Evolutionary conservation across 169 alveolate genomes (phyloP).

Genomic region (Plasmodium berghei): DNA sequence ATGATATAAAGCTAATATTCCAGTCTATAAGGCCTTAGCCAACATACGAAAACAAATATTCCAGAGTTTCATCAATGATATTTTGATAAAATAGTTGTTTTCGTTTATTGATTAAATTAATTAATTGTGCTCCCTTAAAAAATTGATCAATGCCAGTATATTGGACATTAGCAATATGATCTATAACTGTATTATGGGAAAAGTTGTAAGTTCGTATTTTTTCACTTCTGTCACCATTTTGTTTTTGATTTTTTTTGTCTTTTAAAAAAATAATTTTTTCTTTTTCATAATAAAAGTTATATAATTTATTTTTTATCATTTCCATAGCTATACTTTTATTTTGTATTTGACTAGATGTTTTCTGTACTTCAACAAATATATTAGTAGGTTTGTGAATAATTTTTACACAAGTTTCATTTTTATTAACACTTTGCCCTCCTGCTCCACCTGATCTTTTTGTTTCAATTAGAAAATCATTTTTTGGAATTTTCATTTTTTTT

Average conservation of each 20-base stretch:
- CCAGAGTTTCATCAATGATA: conserved; percentile 23
- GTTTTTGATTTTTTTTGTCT: conserved; percentile 78
- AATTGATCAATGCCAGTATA: conserved; percentile 27
- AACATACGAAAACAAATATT: neutral
- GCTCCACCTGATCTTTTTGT: conserved; percentile 95
- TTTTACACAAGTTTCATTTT: conserved; percentile 94
- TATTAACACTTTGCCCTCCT: conserved; percentile 97
- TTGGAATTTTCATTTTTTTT: conserved; percentile 53
- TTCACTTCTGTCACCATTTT: conserved; percentile 91
- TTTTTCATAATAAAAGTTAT: conserved; percentile 35
- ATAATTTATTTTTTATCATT: conserved; percentile 44
- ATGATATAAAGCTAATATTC: neutral
- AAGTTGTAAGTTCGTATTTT: conserved; percentile 93
- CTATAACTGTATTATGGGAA: conserved; percentile 91
- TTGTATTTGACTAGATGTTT: conserved; percentile 78
- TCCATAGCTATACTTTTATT: conserved; percentile 78
- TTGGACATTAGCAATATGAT: conserved; percentile 83
- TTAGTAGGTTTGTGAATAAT: conserved; percentile 94
- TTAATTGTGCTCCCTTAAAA: conserved; percentile 30
- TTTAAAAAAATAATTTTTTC: conserved; percentile 16
- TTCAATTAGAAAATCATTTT: conserved; percentile 89
- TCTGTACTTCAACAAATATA: conserved; percentile 81
- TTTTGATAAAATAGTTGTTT: conserved; percentile 14
- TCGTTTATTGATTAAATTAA: conserved; percentile 11
- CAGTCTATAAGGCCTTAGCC: too few relatives aligned